phyloP scores from a whole-genome alignment of 208 protist species.

The Leptomonas seymouri region DNA sequence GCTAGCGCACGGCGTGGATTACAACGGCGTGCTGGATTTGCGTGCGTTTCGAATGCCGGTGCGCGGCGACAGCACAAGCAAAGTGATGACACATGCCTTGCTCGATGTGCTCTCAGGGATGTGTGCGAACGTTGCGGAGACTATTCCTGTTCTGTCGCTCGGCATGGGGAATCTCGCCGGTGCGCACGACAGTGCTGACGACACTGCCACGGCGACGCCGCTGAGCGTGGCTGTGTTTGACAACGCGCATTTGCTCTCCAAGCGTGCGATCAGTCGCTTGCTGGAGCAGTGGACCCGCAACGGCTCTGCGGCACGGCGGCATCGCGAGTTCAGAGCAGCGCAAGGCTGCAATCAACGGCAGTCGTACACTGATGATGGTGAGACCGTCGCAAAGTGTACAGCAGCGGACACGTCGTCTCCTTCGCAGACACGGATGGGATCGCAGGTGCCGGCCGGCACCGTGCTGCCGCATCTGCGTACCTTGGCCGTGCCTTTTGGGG shows the following conservation, averaged over 20 bases:
- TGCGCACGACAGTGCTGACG: background rate
- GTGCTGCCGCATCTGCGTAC: slow-evolving; percentile 18
- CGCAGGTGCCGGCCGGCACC: background rate
- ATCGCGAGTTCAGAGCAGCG: background rate
- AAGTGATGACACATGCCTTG: background rate
- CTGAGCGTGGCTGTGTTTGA: slow-evolving; percentile 42
- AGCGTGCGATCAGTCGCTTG: slow-evolving; percentile 53
- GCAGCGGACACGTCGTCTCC: background rate
- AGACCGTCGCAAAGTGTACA: background rate
- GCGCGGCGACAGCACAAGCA: background rate
- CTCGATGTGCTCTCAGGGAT: background rate
- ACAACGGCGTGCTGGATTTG: slow-evolving; percentile 49
- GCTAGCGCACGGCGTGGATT: slow-evolving; percentile 61
- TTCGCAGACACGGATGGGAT: slow-evolving; percentile 25
- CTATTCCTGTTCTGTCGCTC: slow-evolving; percentile 35
- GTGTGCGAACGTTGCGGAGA: background rate
- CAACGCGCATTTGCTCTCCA: slow-evolving; percentile 70
- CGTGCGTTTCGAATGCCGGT: slow-evolving; percentile 35
- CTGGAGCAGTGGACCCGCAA: slow-evolving; percentile 85
- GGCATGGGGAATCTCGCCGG: slow-evolving; percentile 11
- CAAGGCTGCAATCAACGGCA: background rate
- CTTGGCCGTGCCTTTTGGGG: slow-evolving; percentile 45
- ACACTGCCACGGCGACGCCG: background rate
- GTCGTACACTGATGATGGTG: background rate
- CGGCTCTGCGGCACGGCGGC: slow-evolving; percentile 24